A percentile compares a stretch with the other conserved stretches of the same genome.
Evolutionary conservation across 1,284 basidiomycete genomes (phyloP).

Genomic region (Singerocomus inundabilis): DNA sequence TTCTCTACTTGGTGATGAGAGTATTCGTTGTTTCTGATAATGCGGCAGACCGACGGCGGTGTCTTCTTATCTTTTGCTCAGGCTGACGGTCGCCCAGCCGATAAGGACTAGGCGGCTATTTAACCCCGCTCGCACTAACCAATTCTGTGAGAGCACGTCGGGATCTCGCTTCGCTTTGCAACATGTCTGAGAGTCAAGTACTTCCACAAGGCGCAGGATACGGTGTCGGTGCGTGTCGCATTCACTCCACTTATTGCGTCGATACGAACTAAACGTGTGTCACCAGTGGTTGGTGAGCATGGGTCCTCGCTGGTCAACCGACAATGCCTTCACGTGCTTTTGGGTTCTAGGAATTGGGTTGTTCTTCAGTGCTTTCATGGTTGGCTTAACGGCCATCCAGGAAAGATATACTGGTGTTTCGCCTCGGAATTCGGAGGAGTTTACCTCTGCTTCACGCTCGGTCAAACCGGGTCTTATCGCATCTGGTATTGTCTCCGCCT

Average conservation of each 20-base stretch:
- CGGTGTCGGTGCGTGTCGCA: slow-evolving; percentile 65
- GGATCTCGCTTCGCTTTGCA: not conserved
- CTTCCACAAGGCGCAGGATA: slow-evolving; percentile 75
- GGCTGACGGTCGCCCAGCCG: not conserved
- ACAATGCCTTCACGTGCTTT: not conserved
- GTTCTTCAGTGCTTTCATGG: slow-evolving; percentile 81
- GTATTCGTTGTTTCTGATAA: not conserved
- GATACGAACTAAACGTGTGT: not conserved
- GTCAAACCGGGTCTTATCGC: slow-evolving; percentile 90
- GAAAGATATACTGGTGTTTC: slow-evolving; percentile 72
- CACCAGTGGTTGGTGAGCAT: slow-evolving; percentile 48
- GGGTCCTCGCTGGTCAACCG: not conserved
- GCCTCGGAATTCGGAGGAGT: slow-evolving; percentile 74
- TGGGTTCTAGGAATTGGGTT: slow-evolving; percentile 65
- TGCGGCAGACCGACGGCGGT: not conserved
- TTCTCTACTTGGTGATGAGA: not conserved
- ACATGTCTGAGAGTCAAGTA: slow-evolving; percentile 34
- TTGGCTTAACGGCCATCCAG: slow-evolving; percentile 66
- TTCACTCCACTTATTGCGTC: not conserved
- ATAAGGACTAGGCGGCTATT: slow-evolving; percentile 19
- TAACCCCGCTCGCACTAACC: slow-evolving; percentile 6
- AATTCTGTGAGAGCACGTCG: not conserved
- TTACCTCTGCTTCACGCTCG: slow-evolving; percentile 77
- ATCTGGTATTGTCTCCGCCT: slow-evolving; percentile 82
- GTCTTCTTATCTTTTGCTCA: slow-evolving; percentile 20